Evolutionary conservation across 345 rosid genomes (phyloP).

Genomic region (Cardamine occulta): DNA sequence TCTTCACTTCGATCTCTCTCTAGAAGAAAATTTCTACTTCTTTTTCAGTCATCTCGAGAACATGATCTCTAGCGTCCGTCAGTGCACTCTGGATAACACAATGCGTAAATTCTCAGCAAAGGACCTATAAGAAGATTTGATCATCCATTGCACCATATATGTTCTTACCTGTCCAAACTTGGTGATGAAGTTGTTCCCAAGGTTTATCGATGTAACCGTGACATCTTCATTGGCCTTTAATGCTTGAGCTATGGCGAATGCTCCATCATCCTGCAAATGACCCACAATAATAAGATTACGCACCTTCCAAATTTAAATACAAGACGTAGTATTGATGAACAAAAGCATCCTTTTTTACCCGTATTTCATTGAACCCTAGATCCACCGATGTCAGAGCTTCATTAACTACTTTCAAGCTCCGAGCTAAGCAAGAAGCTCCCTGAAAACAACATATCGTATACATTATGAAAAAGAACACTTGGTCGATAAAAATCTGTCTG

Average conservation of each 20-base stretch:
- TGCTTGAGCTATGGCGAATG: slow-evolving; percentile 94
- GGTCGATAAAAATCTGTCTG: slow-evolving; percentile 5
- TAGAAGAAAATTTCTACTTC: slow-evolving; percentile 86
- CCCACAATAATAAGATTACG: neutral
- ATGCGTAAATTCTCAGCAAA: neutral
- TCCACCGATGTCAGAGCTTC: slow-evolving; percentile 87
- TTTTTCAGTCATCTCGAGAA: slow-evolving; percentile 89
- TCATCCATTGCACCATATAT: neutral
- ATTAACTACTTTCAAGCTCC: slow-evolving; percentile 95
- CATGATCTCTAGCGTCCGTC: slow-evolving; percentile 89
- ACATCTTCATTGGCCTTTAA: slow-evolving; percentile 93
- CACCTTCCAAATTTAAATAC: neutral
- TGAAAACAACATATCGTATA: slow-evolving; percentile 42
- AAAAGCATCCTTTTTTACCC: slow-evolving; percentile 51
- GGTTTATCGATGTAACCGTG: slow-evolving; percentile 74
- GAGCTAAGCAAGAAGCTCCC: slow-evolving; percentile 88
- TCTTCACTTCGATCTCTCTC: slow-evolving; percentile 26
- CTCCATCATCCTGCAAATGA: slow-evolving; percentile 81
- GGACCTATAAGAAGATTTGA: neutral
- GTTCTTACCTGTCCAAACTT: slow-evolving; percentile 88
- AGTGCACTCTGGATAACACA: slow-evolving; percentile 68
- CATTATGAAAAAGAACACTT: neutral
- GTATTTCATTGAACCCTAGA: slow-evolving; percentile 89
- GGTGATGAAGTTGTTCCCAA: slow-evolving; percentile 84
- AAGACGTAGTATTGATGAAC: neutral